A percentile compares a stretch with the other conserved stretches of the same genome.
Conservation (phyloP, 345 rosid genomes). For the Pelargonium nanum region DNA sequence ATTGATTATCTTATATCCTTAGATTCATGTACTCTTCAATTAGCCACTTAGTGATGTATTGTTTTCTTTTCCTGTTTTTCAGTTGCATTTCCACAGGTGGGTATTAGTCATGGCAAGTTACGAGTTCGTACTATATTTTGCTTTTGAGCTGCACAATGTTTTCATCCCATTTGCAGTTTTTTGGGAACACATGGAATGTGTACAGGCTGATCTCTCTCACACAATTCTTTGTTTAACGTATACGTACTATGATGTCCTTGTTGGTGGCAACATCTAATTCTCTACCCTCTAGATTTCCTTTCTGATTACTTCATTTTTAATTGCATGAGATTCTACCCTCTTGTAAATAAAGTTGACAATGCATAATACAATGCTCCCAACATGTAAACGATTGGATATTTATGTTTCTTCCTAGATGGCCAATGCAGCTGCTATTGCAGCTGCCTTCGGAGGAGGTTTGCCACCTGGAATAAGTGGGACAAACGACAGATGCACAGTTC, state of each 20-base stretch:
- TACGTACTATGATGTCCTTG: neutral
- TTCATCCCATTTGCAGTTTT: constrained; percentile 7
- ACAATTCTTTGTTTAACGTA: neutral
- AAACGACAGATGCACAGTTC: constrained; percentile 86
- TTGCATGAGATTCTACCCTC: too few relatives aligned
- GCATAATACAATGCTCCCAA: neutral
- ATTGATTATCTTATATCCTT: neutral
- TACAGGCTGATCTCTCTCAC: neutral
- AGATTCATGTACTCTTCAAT: neutral
- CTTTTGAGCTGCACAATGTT: constrained; percentile 18
- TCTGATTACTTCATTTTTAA: too few relatives aligned
- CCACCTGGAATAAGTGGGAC: constrained; percentile 95
- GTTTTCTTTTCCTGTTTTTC: constrained; percentile 20
- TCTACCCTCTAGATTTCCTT: too few relatives aligned
- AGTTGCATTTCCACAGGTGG: constrained; percentile 93
- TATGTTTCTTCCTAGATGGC: constrained; percentile 45
- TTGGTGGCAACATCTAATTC: too few relatives aligned
- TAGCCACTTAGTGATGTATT: constrained; percentile 5
- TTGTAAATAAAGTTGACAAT: neutral
- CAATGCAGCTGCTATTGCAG: constrained; percentile 84
- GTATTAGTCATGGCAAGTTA: constrained; percentile 22
- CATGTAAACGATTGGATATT: constrained; percentile 2
- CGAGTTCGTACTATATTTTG: constrained; percentile 11
- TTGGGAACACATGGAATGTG: constrained; percentile 13
- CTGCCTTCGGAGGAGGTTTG: constrained; percentile 93